Base-by-base conservation (phyloP, 2,329 filamentous ascomycete genomes). In the Diaporthe aspalathi region DNA sequence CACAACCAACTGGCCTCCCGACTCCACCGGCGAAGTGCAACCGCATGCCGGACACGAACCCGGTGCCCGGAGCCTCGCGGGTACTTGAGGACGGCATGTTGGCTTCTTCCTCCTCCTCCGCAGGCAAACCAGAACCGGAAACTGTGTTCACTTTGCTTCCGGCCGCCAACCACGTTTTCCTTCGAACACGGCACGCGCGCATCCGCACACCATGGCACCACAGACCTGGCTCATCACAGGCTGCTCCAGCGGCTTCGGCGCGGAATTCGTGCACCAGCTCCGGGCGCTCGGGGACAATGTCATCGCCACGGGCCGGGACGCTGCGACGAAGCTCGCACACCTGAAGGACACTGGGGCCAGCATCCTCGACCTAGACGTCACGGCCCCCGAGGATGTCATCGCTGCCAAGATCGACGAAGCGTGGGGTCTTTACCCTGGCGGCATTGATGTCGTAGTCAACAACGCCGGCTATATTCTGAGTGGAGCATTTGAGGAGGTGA, bases 181-280 rank as follows among this genome's bases (percentile, higher is more conserved):
- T 12, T 38, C 12, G 6, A 38, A 12, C 5, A 38, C 35, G 2
- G 35, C 35, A 57, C 35, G 14, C 35, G n/a, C 12, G n/a, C n/a
- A n/a, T 40, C 12, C 9, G 6, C 7, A 16, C 29, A 45, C 16
- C 16, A 67, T 67, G 65, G 49, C 65, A 54, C 60, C 60, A 2
- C 47, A 76, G 69, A 81, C 79, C 1, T 83, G 80, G 81, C 50
- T 85, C 20, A 81, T 85, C 49, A 85, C 83, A 1, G 83, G 83
- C 56, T 83, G 81, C 74, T 83, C 82, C 11, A 84, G 80, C 62
- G 83, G 83, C 24, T 84, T 85, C 47, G 83, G 83, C 17, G 77
- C 80, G 47, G 62, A 76, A 5, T 76, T 84, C 22, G 81, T 81
- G 6, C 77, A 79, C 20, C 78, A 82, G 62, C 78, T 84, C 45